These are phyloP conservation scores for Crassisporium funariophilum DNA, from an alignment of 768 basidiomycete genomes.

Conservation along the genomic window DNA sequence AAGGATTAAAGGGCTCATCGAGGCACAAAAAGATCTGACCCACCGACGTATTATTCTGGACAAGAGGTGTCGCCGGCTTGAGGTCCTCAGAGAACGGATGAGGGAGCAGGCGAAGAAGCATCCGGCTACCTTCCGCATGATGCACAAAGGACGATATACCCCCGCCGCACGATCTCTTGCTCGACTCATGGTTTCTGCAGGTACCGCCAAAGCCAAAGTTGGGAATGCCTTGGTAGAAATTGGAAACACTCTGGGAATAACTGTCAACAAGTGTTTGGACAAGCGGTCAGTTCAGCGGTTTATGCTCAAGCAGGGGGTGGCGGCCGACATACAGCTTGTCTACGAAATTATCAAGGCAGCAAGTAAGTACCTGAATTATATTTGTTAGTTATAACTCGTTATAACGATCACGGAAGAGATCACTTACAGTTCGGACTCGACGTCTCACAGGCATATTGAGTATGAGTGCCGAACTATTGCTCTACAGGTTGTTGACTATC, in stretches of 20 bases:
- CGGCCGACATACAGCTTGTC: slow-evolving; percentile 12
- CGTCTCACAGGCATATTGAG: slow-evolving; percentile 17
- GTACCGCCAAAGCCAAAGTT: not conserved
- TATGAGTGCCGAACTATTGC: slow-evolving; percentile 12
- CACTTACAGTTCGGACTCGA: slow-evolving; percentile 17
- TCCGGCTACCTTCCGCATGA: not conserved
- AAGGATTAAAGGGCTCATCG: not conserved
- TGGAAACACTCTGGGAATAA: not conserved
- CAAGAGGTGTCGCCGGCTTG: not conserved
- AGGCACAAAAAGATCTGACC: too few relatives aligned
- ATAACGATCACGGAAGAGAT: slow-evolving; percentile 1
- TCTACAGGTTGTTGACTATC: slow-evolving; percentile 13
- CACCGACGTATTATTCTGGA: not conserved
- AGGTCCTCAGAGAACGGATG: not conserved
- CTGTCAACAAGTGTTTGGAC: not conserved
- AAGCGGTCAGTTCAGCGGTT: not conserved
- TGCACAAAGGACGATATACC: not conserved
- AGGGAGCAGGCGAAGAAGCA: not conserved
- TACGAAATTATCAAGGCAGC: slow-evolving; percentile 7
- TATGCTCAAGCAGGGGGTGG: not conserved
- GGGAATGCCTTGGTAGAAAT: not conserved
- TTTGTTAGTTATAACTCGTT: not conserved
- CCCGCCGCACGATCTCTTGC: not conserved
- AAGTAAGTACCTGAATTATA: not conserved
- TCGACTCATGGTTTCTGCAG: not conserved